phyloP scores from a whole-genome alignment of 2,329 filamentous ascomycete species.

The Domatiomyces catenatus region DNA sequence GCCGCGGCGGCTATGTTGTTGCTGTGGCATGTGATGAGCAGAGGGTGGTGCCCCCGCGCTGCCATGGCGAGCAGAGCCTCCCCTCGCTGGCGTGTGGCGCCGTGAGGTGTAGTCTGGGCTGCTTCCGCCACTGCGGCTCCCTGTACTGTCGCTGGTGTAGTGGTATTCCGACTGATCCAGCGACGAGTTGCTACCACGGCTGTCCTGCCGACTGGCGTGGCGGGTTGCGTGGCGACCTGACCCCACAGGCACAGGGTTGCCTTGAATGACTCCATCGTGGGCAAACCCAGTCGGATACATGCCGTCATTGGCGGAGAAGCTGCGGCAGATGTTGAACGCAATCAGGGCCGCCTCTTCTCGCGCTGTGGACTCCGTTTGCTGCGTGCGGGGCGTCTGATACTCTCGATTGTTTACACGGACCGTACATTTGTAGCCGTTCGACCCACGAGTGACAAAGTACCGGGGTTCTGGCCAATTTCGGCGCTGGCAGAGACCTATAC shows the following conservation, averaged over 20 bases:
- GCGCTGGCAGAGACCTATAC: conserved; percentile 74
- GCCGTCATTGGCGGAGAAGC: conserved; percentile 92
- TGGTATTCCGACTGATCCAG: conserved; percentile 2
- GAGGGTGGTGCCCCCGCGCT: neutral
- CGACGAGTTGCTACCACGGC: conserved; percentile 6
- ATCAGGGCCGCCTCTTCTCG: conserved; percentile 90
- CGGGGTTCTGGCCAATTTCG: conserved; percentile 84
- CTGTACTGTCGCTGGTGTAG: conserved; percentile 11
- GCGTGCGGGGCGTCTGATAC: conserved; percentile 80
- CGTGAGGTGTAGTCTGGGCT: conserved; percentile 11
- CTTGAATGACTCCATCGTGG: conserved; percentile 42
- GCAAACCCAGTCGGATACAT: conserved; percentile 52
- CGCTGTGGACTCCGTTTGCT: conserved; percentile 66
- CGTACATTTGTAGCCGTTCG: conserved; percentile 62
- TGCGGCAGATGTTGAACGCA: conserved; percentile 93
- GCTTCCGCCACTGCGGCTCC: conserved; percentile 13
- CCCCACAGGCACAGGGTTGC: conserved; percentile 49
- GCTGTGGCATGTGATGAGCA: neutral
- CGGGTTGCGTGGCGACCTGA: conserved; percentile 34
- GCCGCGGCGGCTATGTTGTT: neutral
- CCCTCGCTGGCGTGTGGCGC: neutral
- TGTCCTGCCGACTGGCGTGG: conserved; percentile 39
- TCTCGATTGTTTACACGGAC: conserved; percentile 92
- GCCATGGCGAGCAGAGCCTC: neutral
- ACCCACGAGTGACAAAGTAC: conserved; percentile 57